Base-by-base conservation (phyloP, 2,329 filamentous ascomycete genomes). In the Arthroderma sp. region DNA sequence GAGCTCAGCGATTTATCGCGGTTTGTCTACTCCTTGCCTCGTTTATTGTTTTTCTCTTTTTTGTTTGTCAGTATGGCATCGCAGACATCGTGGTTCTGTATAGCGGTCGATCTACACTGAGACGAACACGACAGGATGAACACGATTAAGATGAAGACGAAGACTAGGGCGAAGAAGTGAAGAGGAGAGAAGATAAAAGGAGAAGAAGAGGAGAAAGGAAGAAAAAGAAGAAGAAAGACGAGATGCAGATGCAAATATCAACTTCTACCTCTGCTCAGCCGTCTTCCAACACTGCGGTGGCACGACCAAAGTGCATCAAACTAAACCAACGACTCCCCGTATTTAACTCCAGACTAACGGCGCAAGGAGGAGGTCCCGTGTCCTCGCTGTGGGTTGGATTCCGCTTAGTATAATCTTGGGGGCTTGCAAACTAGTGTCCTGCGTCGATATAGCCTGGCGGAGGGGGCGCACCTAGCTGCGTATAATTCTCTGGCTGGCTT, bases 301-400 rank as follows among this genome's bases (percentile, higher is more conserved):
- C 44, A 51, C 44, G 28, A 51, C 28, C 44, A 51, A 51, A 19
- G 2, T 13, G 39, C 15, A 17, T 13, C n/a, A 43, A 21, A 19
- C 39, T 8, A 19, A 43, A 43, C 44, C 28, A 51, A 31, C 43
- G 11, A 25, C 41, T 51, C 25, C 17, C 44, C 43, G 21, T 23
- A 33, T 28, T 25, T 28, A 51, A 31, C 44, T 51, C 44, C 21
- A 51, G 44, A 25, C 44, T 51, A 51, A 51, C 25, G 44, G 44
- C 15, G 44, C 28, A 19, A 51, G 44, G 25, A 33, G n/a, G 44
- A 51, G 44, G 44, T 51, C 44, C 44, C 44, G 44, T 51, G 44
- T 51, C 21, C 44, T n/a, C 25, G 25, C 25, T 31, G 21, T n/a
- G n/a, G n/a, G n/a, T n/a, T n/a, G n/a, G n/a, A n/a, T n/a, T 17